Percentiles rank a stretch among this genome's conserved stretches.
Conservation (phyloP, 202 grass and related monocot genomes). For the Eragrostis tef region DNA sequence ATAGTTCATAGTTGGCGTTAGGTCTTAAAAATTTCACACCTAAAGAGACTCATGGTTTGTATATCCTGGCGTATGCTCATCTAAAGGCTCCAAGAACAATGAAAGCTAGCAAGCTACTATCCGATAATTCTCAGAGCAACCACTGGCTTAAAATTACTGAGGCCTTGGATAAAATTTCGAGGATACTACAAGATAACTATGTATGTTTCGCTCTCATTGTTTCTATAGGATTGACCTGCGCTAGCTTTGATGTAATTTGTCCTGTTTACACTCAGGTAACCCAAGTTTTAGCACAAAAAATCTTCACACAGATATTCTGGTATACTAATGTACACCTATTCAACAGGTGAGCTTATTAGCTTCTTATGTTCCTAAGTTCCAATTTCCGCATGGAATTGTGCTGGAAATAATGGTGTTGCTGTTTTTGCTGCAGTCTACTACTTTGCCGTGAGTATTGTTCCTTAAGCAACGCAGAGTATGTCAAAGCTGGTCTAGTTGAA, state of each 20-base stretch:
- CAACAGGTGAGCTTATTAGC: slow-evolving; percentile 74
- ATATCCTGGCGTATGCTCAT: slow-evolving; percentile 42
- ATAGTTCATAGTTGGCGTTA: slow-evolving; percentile 28
- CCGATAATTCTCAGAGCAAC: slow-evolving; percentile 78
- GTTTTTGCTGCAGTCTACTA: slow-evolving; percentile 71
- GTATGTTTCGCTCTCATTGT: slow-evolving; percentile 51
- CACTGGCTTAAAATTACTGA: slow-evolving; percentile 96
- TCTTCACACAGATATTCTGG: slow-evolving; percentile 92
- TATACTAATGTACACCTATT: slow-evolving; percentile 94
- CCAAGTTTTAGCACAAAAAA: slow-evolving; percentile 78
- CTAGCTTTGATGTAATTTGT: slow-evolving; percentile 18
- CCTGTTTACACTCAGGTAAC: slow-evolving; percentile 67
- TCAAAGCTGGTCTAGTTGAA: slow-evolving; percentile 93
- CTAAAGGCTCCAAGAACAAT: slow-evolving; percentile 94
- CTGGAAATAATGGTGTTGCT: slow-evolving; percentile 28
- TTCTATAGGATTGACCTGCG: slow-evolving; percentile 35
- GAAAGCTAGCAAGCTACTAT: slow-evolving; percentile 69
- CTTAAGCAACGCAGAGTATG: slow-evolving; percentile 96
- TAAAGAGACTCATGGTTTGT: slow-evolving; percentile 36
- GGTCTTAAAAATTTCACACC: slow-evolving; percentile 5
- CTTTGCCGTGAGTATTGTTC: slow-evolving; percentile 97
- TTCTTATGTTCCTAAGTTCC: no score
- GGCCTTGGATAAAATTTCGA: slow-evolving; percentile 72
- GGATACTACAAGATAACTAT: slow-evolving; percentile 83
- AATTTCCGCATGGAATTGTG: slow-evolving; percentile 33